A percentile compares a stretch with the other conserved stretches of the same genome.
Conservation (phyloP, 306 rosid genomes). For the Lathyrus oleraceus region DNA sequence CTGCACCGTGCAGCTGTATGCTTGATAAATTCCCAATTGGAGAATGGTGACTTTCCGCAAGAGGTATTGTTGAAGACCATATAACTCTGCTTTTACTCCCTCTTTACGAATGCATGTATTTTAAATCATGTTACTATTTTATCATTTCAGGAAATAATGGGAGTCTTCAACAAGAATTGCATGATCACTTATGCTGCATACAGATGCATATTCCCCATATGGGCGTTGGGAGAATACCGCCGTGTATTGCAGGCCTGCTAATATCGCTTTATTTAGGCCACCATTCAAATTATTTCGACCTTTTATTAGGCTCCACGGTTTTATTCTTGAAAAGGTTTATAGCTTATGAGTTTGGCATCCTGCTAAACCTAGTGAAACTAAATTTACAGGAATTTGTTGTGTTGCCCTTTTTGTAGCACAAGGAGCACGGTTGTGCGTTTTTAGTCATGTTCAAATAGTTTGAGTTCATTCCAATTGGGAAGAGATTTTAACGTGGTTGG, state of each 20-base stretch:
- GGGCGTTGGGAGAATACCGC: constrained; percentile 87
- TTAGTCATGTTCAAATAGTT: background rate
- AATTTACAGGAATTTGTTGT: background rate
- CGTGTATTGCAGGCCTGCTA: constrained; percentile 47
- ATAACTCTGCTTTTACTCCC: constrained; percentile 11
- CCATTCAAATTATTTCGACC: constrained; percentile 1
- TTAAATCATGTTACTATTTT: constrained; percentile 17
- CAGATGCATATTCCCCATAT: constrained; percentile 83
- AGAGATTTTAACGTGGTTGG: background rate
- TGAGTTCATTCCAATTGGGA: background rate
- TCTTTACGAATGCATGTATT: background rate
- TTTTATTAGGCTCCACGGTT: background rate
- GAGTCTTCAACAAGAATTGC: constrained; percentile 83
- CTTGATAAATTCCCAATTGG: constrained; percentile 83
- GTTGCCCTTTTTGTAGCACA: background rate
- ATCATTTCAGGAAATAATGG: constrained; percentile 72
- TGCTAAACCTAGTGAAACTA: constrained; percentile 2
- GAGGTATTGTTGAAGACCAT: constrained; percentile 49
- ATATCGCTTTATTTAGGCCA: background rate
- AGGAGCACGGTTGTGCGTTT: constrained; percentile 1
- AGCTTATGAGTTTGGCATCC: constrained; percentile 12
- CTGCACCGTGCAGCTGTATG: constrained; percentile 72
- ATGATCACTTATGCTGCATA: constrained; percentile 83
- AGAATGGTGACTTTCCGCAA: constrained; percentile 83
- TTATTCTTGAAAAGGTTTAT: background rate